phyloP scores from a whole-genome alignment of 805 yeast species.

The Maudiozyma turicensis region DNA sequence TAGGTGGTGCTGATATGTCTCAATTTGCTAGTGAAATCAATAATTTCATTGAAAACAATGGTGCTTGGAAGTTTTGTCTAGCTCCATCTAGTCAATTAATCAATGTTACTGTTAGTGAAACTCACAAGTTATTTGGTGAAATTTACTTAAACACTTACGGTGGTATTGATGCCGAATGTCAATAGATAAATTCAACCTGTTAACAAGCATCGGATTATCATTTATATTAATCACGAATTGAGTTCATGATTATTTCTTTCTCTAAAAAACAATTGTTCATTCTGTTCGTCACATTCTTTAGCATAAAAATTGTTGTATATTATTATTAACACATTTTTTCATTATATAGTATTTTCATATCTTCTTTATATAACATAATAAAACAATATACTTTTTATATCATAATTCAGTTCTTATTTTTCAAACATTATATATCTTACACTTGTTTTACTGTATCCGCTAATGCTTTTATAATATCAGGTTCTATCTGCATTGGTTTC shows the following conservation, averaged over 20 bases:
- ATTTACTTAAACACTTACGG: conserved; percentile 2
- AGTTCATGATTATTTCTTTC: neutral
- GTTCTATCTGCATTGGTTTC: conserved; percentile 52
- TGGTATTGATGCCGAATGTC: neutral
- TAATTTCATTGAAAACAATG: conserved; percentile 1
- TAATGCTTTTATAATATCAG: conserved; percentile 50
- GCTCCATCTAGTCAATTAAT: neutral
- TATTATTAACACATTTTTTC: too few relatives aligned
- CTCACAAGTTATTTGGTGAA: neutral
- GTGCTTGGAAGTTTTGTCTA: conserved; percentile 2
- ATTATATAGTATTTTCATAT: too few relatives aligned
- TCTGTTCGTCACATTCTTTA: too few relatives aligned
- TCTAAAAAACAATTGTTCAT: too few relatives aligned
- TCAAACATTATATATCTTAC: neutral
- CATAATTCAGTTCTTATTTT: neutral
- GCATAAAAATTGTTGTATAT: too few relatives aligned
- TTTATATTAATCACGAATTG: neutral
- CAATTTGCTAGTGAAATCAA: neutral
- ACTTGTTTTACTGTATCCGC: too few relatives aligned
- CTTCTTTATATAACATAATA: too few relatives aligned
- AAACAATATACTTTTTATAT: too few relatives aligned
- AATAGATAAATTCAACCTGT: neutral
- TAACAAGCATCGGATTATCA: neutral
- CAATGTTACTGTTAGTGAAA: neutral
- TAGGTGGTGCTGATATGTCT: neutral